Conservation (phyloP, 1,284 basidiomycete species). For the Trichosporon asahii region DNA sequence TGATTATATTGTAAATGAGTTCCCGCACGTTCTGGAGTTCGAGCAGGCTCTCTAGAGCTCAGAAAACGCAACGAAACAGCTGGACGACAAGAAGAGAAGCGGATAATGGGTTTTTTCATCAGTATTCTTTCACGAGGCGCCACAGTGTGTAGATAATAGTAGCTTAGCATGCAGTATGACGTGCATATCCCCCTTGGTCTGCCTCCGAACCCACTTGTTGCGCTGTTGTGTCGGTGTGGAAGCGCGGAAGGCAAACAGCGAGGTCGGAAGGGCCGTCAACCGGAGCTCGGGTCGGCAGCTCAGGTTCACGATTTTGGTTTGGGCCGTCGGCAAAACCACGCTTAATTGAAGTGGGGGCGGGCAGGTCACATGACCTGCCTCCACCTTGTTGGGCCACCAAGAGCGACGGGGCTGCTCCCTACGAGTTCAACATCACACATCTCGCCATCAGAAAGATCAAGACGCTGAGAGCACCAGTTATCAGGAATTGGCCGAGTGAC, state of each 20-base stretch:
- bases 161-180: conserved; percentile 1
- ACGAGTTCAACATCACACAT: neutral
- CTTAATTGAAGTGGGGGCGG: neutral
- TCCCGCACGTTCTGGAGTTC: conserved; percentile 5
- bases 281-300: neutral
- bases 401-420: neutral
- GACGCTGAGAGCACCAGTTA: neutral
- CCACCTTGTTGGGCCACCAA: neutral
- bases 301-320: neutral
- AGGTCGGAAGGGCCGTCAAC: neutral
- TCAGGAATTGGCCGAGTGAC: neutral
- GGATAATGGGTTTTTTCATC: neutral
- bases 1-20: conserved; percentile 15
- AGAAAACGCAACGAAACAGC: neutral
- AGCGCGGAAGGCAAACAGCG: neutral
- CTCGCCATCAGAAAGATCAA: neutral
- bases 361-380: neutral
- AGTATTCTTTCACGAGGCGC: neutral
- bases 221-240: neutral
- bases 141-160: conserved; percentile 1
- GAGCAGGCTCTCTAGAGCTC: neutral
- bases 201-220: neutral
- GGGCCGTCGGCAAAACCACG: neutral
- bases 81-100: neutral
- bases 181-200: neutral